Evolutionary conservation across 208 protist genomes (phyloP), one percentile per base, ranked within the genome.

Genomic region (Wallacemonas sp.): DNA sequence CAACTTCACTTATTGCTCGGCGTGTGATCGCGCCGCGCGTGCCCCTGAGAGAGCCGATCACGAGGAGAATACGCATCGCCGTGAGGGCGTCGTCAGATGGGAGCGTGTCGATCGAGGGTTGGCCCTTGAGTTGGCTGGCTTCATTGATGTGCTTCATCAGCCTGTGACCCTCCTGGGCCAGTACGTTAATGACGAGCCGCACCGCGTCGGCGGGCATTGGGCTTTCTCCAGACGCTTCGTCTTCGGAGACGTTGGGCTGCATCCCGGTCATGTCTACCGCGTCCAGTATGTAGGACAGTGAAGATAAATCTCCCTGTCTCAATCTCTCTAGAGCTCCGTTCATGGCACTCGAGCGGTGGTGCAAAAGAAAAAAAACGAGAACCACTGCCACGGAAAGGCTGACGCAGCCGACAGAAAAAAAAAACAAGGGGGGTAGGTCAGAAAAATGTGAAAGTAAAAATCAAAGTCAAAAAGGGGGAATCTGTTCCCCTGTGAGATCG

Each of bases 251-350:
- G 41, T 15, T 0, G 51, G 51, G 30, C 51, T 59, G 65, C 51
- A 58, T 34, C 26, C 70, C 49, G 1, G 66, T 62, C 26, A 12
- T 22, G n/a, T 86, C 76, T 34, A 86, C 55, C 17, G 24, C 51
- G 41, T 76, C 64, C 8, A 84, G 22, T 3, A 88, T 79, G 36
- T 79, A 63, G 11, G 71, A 42, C 0, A 88, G 70, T 30, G 70
- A 71, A 17, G 56, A 68, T 5, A 59, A 41, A 41, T 88, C 81
- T 0, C 81, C 81, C 24, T 67, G 58, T 24, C 72, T 39, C 47
- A 83, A 28, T 4, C 64, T 70, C 19, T 72, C 33, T 24, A 70
- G 68, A 0, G 68, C 77, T 17, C 54, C 62, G 9, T 82, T 71
- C 72, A 86, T 85, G 34, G 17, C 6, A 49, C 44, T 22, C 6